A percentile compares a stretch with the other conserved stretches of the same genome.
These are phyloP conservation scores for Pleurotus ostreatus DNA, from an alignment of 768 basidiomycete species.

Conservation along the genomic window DNA sequence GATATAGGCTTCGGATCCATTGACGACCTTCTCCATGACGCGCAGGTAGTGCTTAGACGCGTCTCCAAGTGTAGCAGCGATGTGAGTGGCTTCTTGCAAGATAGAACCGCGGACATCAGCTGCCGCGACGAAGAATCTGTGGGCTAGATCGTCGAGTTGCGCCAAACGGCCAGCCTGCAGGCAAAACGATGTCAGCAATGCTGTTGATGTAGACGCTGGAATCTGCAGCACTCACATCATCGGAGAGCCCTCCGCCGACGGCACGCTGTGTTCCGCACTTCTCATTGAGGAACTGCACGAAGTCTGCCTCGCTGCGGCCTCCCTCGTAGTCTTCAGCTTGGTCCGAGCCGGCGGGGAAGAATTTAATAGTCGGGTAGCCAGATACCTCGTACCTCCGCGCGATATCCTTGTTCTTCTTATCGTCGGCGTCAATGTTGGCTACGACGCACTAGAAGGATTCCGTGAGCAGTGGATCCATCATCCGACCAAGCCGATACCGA, in stretches of 20 bases:
- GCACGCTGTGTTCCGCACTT: slow-evolving; percentile 84
- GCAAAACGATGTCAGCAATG: slow-evolving; percentile 9
- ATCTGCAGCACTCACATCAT: slow-evolving; percentile 40
- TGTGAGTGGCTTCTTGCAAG: slow-evolving; percentile 55
- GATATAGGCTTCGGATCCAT: slow-evolving; percentile 68
- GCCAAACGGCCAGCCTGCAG: slow-evolving; percentile 75
- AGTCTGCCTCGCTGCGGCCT: slow-evolving; percentile 67
- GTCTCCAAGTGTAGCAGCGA: slow-evolving; percentile 47
- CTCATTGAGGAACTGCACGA: slow-evolving; percentile 78
- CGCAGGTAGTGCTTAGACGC: slow-evolving; percentile 77
- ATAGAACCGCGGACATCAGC: slow-evolving; percentile 56
- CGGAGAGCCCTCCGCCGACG: slow-evolving; percentile 76
- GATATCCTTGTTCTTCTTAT: slow-evolving; percentile 69
- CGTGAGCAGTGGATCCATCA: not conserved
- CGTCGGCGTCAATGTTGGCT: slow-evolving; percentile 90
- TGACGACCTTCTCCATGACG: slow-evolving; percentile 85
- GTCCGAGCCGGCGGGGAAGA: slow-evolving; percentile 73
- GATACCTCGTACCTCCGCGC: slow-evolving; percentile 67
- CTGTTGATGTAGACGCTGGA: not conserved
- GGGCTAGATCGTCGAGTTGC: slow-evolving; percentile 74
- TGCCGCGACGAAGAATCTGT: slow-evolving; percentile 64
- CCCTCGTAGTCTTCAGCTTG: slow-evolving; percentile 65
- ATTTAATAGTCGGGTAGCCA: slow-evolving; percentile 93
- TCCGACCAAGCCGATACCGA: not conserved
- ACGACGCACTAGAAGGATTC: slow-evolving; percentile 69